Percentiles rank a stretch among this genome's conserved stretches.
Evolutionary conservation across 2,329 filamentous ascomycete genomes (phyloP).

Genomic region (Aspergillus melleus): DNA sequence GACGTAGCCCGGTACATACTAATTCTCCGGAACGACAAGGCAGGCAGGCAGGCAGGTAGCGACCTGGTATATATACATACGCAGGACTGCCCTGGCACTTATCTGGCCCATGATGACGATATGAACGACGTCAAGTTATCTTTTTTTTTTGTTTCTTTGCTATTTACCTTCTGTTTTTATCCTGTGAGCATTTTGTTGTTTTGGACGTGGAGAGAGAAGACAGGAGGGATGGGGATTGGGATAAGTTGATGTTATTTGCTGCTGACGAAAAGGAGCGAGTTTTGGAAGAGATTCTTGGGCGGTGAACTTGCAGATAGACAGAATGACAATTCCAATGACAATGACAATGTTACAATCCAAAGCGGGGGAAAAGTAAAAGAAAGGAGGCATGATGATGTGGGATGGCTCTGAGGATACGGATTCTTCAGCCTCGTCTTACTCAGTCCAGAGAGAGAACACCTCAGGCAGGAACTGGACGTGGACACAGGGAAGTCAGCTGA

Average conservation of each 20-base stretch:
- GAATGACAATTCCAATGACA: neutral
- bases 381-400: too few relatives aligned
- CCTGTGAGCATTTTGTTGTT: neutral
- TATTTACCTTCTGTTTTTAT: neutral
- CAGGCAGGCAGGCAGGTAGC: neutral
- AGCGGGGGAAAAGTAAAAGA: too few relatives aligned
- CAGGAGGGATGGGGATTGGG: neutral
- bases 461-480: too few relatives aligned
- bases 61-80: constrained; percentile 1
- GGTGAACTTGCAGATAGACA: neutral
- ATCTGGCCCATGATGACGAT: constrained; percentile 5
- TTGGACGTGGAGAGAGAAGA: neutral
- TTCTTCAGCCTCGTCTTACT: neutral
- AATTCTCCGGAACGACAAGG: neutral
- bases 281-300: too few relatives aligned
- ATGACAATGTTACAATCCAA: neutral
- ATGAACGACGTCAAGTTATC: constrained; percentile 3
- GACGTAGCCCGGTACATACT: constrained; percentile 5
- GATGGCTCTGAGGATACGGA: too few relatives aligned
- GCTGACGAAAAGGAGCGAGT: neutral
- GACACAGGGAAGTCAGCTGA: neutral
- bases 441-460: too few relatives aligned
- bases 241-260: neutral
- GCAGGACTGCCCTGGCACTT: neutral
- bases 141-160: neutral